Conservation (phyloP, 257 asterid genomes). For the Nicotiana sylvestris region DNA sequence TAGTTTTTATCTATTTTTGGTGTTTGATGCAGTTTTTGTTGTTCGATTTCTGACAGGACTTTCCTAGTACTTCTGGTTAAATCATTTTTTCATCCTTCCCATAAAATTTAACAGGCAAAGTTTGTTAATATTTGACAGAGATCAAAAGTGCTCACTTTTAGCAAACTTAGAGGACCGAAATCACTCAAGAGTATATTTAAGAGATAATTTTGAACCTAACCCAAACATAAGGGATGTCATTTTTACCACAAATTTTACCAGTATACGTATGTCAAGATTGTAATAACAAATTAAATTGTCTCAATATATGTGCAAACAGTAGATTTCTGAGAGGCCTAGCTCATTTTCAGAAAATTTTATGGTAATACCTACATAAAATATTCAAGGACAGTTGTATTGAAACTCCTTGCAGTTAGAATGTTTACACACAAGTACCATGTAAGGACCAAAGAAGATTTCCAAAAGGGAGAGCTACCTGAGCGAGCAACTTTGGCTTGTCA, state of each 20-base stretch:
- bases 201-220: no score
- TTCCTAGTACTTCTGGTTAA: no score
- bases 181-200: no score
- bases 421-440: background rate
- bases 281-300: background rate
- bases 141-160: no score
- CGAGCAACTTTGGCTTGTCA: constrained; percentile 43
- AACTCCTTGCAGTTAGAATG: background rate
- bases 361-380: background rate
- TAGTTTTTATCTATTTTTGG: no score
- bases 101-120: no score
- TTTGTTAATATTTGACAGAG: no score
- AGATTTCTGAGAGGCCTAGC: background rate
- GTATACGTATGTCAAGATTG: background rate
- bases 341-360: background rate
- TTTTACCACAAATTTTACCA: background rate
- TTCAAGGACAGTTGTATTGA: background rate
- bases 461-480: constrained; percentile 26
- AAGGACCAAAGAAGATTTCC: background rate
- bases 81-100: no score
- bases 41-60: no score
- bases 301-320: background rate
- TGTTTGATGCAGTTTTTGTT: no score
- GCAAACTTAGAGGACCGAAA: no score
- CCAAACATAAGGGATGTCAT: no score